Conservation (phyloP, 176 grass and related monocot genomes). For the Cenchrus purpureus region DNA sequence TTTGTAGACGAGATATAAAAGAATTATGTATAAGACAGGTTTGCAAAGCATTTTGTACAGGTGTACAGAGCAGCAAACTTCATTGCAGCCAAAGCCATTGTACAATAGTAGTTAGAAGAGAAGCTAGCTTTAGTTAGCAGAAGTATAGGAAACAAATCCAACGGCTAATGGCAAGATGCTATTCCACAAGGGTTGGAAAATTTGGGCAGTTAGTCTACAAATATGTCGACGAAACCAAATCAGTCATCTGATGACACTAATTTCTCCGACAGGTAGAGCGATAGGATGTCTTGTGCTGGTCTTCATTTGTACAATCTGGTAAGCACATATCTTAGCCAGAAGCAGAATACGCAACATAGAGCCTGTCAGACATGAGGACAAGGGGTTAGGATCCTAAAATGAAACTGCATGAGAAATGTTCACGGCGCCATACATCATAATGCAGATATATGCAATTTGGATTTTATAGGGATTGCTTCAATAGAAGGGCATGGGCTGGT, state of each 20-base stretch:
- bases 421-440: too few relatives aligned
- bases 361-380: too few relatives aligned
- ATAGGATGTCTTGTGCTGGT: not conserved
- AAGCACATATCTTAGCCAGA: slow-evolving; percentile 57
- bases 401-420: too few relatives aligned
- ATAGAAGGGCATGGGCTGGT: too few relatives aligned
- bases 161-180: not conserved
- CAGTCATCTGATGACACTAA: not conserved
- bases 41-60: not conserved
- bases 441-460: too few relatives aligned
- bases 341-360: too few relatives aligned
- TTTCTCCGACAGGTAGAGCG: not conserved
- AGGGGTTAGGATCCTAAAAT: too few relatives aligned
- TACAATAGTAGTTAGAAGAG: slow-evolving; percentile 25
- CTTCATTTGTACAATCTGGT: slow-evolving; percentile 97
- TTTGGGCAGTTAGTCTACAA: slow-evolving; percentile 15
- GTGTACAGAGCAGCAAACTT: not conserved
- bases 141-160: not conserved
- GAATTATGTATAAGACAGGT: too few relatives aligned
- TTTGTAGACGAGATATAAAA: too few relatives aligned
- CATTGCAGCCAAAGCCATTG: not conserved
- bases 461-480: too few relatives aligned
- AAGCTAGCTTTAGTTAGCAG: not conserved
- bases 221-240: not conserved
- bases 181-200: slow-evolving; percentile 2